phyloP scores from a whole-genome alignment of 192 early-diverging fungal genomes.

The Backusella liffmaniae region DNA sequence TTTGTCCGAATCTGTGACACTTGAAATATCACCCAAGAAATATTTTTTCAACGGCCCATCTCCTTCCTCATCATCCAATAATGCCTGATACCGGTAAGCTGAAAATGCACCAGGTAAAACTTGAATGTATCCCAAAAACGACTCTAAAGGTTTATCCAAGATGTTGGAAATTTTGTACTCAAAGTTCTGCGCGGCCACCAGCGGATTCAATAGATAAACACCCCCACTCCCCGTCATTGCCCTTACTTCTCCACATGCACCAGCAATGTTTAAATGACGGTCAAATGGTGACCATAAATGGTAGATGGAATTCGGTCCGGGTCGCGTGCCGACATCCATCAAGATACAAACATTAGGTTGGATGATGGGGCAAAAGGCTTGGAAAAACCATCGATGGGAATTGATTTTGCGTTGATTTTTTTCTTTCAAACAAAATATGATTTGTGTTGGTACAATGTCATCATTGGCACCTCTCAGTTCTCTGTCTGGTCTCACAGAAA shows the following conservation, averaged over 20 bases:
- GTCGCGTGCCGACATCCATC: constrained; percentile 80
- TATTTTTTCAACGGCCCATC: constrained; percentile 65
- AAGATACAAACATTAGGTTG: constrained; percentile 58
- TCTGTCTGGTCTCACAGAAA: constrained; percentile 69
- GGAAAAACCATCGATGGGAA: constrained; percentile 75
- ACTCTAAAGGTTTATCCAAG: constrained; percentile 76
- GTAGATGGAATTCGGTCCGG: constrained; percentile 68
- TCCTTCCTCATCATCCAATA: constrained; percentile 53
- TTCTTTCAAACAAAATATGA: constrained; percentile 87
- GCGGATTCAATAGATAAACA: constrained; percentile 58
- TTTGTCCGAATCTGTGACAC: constrained; percentile 2
- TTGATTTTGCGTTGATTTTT: constrained; percentile 92
- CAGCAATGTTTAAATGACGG: constrained; percentile 64
- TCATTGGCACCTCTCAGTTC: constrained; percentile 61
- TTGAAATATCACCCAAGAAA: constrained; percentile 65
- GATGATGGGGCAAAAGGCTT: constrained; percentile 58
- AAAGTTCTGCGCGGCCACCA: constrained; percentile 81
- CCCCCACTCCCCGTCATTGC: constrained; percentile 52
- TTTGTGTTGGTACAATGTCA: constrained; percentile 74
- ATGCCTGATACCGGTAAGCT: constrained; percentile 71
- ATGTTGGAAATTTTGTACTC: constrained; percentile 81
- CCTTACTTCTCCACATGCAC: constrained; percentile 83
- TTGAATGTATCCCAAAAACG: constrained; percentile 79
- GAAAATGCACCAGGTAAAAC: constrained; percentile 84
- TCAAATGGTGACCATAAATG: constrained; percentile 80